These are phyloP conservation scores for Barbarea vulgaris DNA, from an alignment of 345 rosid genomes.

Conservation along the genomic window DNA sequence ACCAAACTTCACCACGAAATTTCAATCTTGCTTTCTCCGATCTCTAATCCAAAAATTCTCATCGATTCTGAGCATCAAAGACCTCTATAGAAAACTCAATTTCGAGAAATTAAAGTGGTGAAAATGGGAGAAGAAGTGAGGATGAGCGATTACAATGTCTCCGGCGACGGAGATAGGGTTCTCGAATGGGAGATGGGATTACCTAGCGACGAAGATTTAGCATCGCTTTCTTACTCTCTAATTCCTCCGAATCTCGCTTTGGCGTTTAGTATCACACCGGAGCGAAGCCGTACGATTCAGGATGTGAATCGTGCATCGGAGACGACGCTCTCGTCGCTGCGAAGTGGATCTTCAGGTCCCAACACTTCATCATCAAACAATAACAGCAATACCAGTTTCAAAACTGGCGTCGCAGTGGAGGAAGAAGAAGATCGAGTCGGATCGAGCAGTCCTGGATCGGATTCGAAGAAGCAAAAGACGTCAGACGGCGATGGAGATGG, in stretches of 20 bases:
- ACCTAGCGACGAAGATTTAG: conserved; percentile 66
- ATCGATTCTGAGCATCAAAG: background rate
- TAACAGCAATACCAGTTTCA: conserved; percentile 45
- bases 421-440: conserved; percentile 55
- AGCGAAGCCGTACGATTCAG: conserved; percentile 49
- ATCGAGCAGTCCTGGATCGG: conserved; percentile 60
- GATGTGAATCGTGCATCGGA: conserved; percentile 84
- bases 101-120: background rate
- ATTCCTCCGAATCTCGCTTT: conserved; percentile 77
- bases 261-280: conserved; percentile 82
- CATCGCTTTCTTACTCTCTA: conserved; percentile 71
- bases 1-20: conserved; percentile 41
- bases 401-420: conserved; percentile 43
- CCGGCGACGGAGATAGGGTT: conserved; percentile 62
- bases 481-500: conserved; percentile 37
- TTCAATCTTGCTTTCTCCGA: conserved; percentile 1
- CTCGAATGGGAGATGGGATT: conserved; percentile 88
- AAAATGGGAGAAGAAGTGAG: conserved; percentile 50
- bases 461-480: conserved; percentile 62
- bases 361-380: conserved; percentile 28
- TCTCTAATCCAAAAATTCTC: conserved; percentile 21
- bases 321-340: conserved; percentile 59
- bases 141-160: conserved; percentile 44
- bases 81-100: background rate
- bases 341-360: conserved; percentile 36